Conservation (phyloP, 1,284 basidiomycete species). For the Erythrobasidium hasegawianum region DNA sequence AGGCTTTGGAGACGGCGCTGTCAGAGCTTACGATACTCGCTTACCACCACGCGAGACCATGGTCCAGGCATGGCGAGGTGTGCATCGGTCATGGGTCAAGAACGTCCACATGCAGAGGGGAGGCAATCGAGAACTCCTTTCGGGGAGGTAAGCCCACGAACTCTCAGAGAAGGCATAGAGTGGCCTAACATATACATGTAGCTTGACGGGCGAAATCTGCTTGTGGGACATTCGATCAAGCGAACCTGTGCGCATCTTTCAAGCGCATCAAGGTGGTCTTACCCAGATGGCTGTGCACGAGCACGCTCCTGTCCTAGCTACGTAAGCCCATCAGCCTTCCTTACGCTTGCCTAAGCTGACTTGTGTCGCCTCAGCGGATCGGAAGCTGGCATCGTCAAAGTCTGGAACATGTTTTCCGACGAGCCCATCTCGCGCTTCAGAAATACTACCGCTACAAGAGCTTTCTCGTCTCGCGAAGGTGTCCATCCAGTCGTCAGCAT, state of each 20-base stretch:
- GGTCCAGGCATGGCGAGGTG: conserved; percentile 65
- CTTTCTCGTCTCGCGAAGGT: conserved; percentile 14
- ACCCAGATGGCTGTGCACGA: conserved; percentile 84
- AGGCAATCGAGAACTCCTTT: conserved; percentile 69
- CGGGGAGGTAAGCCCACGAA: conserved; percentile 68
- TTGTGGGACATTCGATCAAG: conserved; percentile 84
- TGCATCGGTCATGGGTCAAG: conserved; percentile 87
- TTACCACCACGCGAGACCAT: conserved; percentile 77
- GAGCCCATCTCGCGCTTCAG: conserved; percentile 44
- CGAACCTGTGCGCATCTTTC: conserved; percentile 64
- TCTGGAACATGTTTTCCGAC: conserved; percentile 42
- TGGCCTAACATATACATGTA: conserved; percentile 49
- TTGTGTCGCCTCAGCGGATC: conserved; percentile 18
- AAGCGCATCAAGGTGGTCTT: conserved; percentile 67
- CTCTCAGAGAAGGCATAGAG: too few species aligned
- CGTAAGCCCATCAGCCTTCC: too few species aligned
- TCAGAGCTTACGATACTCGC: conserved; percentile 88
- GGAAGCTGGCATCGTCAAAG: conserved; percentile 42
- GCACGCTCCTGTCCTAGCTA: conserved; percentile 77
- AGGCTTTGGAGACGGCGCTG: conserved; percentile 86
- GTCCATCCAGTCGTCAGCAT: conserved; percentile 37
- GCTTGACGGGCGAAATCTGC: conserved; percentile 83
- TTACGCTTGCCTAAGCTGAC: too few species aligned
- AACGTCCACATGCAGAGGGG: conserved; percentile 81
- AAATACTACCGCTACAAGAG: conserved; percentile 35